Evolutionary conservation across 2,329 filamentous ascomycete genomes (phyloP), one percentile per base, ranked within the genome.

Genomic region (Colletotrichum sp.): DNA sequence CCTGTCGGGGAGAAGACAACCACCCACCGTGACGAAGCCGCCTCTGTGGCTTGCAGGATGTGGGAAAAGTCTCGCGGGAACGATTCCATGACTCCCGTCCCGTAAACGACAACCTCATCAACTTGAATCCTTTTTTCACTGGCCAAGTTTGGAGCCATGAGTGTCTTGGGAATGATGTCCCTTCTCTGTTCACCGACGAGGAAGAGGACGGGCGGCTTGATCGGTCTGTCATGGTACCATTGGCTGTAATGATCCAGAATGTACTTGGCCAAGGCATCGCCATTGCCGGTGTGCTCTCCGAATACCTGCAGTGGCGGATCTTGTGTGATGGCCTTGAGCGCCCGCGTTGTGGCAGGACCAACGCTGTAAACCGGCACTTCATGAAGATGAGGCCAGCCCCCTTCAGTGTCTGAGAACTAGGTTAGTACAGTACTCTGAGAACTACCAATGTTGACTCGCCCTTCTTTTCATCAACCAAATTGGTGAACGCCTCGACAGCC

Each of bases 111-210:
- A 9, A 95, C 82, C 84, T 99, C 96, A 49, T 94, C 90, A 2
- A 99, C 94, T 9, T 84, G 84, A 26, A 97, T 94, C 65, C 90
- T 87, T 68, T 85, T 84, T 16, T 87, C 81, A 0, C 82, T 78
- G 0, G 89, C 84, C 10, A 96, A 85, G 0, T 82, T 80, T 0
- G 87, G 81, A 52, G 91, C 89, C 88, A 93, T 94, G 49, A 99
- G 87, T 2, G 92, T 95, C 80, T 91, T 95, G 2, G 97, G 96
- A 78, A 99, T 98, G 78, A 98, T 92, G 83, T 99, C 97, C 60
- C 97, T 89, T 71, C 96, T 91, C 82, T 96, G 95, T 82, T 98
- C 96, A 24, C 97, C 97, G 0, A 98, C 96, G 16, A 98, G 90
- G 83, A 99, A 99, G 1, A 99, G 86, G 7, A 99, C 84, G 0